Base-by-base conservation (phyloP, 768 basidiomycete genomes). In the Mycena floridula region DNA sequence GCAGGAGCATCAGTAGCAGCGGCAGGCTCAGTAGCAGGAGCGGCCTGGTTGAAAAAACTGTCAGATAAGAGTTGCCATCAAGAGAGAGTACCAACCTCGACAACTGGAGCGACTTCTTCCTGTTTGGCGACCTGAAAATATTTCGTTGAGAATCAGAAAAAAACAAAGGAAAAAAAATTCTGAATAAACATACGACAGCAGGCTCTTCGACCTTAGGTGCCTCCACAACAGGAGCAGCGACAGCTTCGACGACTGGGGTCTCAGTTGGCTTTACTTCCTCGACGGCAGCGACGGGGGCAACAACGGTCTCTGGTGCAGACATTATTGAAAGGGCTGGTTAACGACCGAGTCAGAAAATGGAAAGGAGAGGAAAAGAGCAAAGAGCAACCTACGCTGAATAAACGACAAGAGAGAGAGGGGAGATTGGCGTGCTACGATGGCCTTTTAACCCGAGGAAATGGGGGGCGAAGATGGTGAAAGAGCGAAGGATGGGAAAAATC, bases 261-360 rank as follows among this genome's bases (percentile, higher is more conserved):
- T 78, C 79, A 48, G 57, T 61, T 51, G 65, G 64, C 66, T 75
- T 75, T 47, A 68, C 64, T 61, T 79, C 82, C 65, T 81, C 80
- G 45, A 68, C 64, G 40, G 57, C 66, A 55, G 59, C 71, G 59
- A 68, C 68, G 55, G 64, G 56, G 50, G 64, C 58, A 58, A 63
- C 61, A 60, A 70, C 57, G 59, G 68, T 64, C 66, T 82, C 85
- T 58, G 82, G 63, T 66, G 84, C 77, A 74, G 89, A 89, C 87
- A 92, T 90, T 88, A 89, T 79, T 68, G 69, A 66, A 70, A 61
- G 67, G 73, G 75, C 76, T 77, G 77, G 81, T 61, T 30, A 47
- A 50, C 48, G 45, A 50, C 49, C 42, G 51, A 53, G 53, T 53
- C 40, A 44, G 42, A 50, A 41, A 47, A 43, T 44, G 39, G 50